These are phyloP conservation scores for Spinacia oleracea DNA, from an alignment of 179 eudicot species.

Conservation along the genomic window DNA sequence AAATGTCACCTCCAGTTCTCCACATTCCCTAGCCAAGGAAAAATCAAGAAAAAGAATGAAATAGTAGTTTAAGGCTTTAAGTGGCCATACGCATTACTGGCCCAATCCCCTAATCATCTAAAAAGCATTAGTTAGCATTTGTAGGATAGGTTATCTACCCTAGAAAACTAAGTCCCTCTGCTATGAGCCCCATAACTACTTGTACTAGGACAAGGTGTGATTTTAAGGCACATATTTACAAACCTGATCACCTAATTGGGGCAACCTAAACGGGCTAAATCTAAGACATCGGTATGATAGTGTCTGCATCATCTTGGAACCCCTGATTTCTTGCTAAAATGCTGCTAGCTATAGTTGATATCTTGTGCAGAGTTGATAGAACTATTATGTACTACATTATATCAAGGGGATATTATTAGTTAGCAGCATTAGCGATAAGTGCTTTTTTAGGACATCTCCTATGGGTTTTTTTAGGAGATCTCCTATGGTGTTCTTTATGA, in stretches of 20 bases:
- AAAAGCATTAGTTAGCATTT: too few relatives aligned
- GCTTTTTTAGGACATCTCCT: too few relatives aligned
- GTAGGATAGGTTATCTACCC: too few relatives aligned
- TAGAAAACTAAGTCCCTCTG: too few relatives aligned
- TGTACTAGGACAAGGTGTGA: background rate
- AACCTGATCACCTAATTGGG: background rate
- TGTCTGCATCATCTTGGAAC: background rate
- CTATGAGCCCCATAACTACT: background rate
- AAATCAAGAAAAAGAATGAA: background rate
- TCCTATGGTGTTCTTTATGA: too few relatives aligned
- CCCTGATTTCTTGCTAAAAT: background rate
- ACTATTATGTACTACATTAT: background rate
- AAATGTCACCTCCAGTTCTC: background rate
- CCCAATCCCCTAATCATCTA: too few relatives aligned
- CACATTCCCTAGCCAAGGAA: background rate
- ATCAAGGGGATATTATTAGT: background rate
- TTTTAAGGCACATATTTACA: background rate
- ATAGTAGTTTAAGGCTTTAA: background rate
- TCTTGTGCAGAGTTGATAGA: background rate
- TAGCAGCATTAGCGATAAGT: too few relatives aligned
- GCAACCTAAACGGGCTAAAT: background rate
- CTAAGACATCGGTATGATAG: background rate
- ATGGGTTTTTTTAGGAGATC: too few relatives aligned
- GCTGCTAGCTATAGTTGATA: background rate
- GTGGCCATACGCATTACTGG: background rate